Base-by-base conservation (phyloP, 768 basidiomycete species). In the Pleurotus pulmonarius region DNA sequence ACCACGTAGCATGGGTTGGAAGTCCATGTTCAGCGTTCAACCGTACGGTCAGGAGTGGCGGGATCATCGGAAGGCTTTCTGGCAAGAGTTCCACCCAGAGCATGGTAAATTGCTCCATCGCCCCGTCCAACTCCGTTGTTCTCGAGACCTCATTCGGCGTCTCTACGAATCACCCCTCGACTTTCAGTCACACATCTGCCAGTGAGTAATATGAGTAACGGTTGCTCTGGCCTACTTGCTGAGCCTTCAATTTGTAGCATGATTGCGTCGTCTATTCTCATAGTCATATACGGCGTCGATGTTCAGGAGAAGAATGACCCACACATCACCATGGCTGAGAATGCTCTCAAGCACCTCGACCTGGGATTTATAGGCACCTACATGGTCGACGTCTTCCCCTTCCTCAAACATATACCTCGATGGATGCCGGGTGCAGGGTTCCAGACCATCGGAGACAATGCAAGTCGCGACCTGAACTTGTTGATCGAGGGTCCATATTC, bases 371-470 rank as follows among this genome's bases (percentile, higher is more conserved):
- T 64, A 4, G 70, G 68, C 2, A 55, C 69, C 1, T 76, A 65
- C 56, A 62, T 75, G 2, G 72, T 72, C 47, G 73, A 78, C 46
- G 53, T 62, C 0, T 29, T 68, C 12, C 66, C 65, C 15, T 26
- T 65, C 12, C 59, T 77, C 16, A 69, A 69, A 56, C 60, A 74
- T 40, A 48, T 75, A 2, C 75, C 74, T 2, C 60, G 56, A 3
- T 75, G 71, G 68, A 58, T 75, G 44, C 74, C 75, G 37, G 69
- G 71, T 3, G 66, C 67, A 0, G 68, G 62, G 12, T 77, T 49
- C 26, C 48, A 37, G 9, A 49, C 9, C 26, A n/a, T 29, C 20
- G 48, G 15, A 34, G 13, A 18, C 7, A 15, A 29, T 2, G 26
- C 29, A n/a, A 34, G 20, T 22, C 22, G 16, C 5, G 48, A 49